Evolutionary conservation across 306 rosid species (phyloP).

Genomic region (Luffa acutangula): DNA sequence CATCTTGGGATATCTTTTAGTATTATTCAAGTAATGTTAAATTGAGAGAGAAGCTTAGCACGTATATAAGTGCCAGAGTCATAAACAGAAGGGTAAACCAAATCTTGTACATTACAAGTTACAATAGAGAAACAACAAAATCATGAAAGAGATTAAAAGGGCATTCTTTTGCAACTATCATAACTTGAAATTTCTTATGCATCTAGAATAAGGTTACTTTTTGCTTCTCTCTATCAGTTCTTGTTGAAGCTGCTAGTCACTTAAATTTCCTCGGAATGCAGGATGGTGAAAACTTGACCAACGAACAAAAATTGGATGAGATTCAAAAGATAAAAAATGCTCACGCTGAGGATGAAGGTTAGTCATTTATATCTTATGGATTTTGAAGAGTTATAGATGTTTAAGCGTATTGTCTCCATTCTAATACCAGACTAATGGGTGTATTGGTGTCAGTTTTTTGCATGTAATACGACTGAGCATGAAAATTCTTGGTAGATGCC

Average conservation of each 20-base stretch:
- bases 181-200: not conserved
- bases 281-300: slow-evolving; percentile 75
- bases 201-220: not conserved
- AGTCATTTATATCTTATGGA: not conserved
- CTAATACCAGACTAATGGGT: not conserved
- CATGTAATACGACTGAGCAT: no score
- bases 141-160: not conserved
- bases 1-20: not conserved
- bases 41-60: not conserved
- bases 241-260: not conserved
- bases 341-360: slow-evolving; percentile 93
- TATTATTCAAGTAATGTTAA: not conserved
- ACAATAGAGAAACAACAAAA: not conserved
- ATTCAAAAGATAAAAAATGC: slow-evolving; percentile 75
- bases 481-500: not conserved
- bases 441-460: not conserved
- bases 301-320: slow-evolving; percentile 67
- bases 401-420: not conserved
- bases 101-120: not conserved
- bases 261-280: slow-evolving; percentile 24
- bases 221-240: not conserved
- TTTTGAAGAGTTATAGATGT: not conserved
- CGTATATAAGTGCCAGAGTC: not conserved
- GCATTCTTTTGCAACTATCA: not conserved
- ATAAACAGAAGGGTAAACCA: not conserved